A percentile compares a stretch with the other conserved stretches of the same genome.
Evolutionary conservation across 495 filamentous ascomycete genomes (phyloP).

Genomic region (Tuber indicum): DNA sequence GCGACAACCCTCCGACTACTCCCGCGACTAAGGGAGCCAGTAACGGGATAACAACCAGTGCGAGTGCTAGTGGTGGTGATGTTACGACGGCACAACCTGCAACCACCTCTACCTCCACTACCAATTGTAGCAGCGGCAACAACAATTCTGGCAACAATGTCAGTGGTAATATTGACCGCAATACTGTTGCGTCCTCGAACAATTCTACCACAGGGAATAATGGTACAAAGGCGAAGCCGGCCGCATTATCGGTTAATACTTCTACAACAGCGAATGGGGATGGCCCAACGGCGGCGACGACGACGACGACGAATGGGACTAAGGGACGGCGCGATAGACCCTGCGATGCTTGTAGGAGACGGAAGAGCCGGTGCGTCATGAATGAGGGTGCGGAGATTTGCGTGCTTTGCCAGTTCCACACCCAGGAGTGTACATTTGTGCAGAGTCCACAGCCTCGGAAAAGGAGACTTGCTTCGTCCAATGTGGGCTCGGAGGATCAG

Average conservation of each 20-base stretch:
- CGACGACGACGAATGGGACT: slow-evolving; percentile 19
- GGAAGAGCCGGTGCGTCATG: slow-evolving; percentile 86
- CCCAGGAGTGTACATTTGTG: slow-evolving; percentile 57
- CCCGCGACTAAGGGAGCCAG: not conserved
- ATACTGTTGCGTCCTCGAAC: slow-evolving; percentile 21
- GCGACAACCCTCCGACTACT: slow-evolving; percentile 15
- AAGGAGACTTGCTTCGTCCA: slow-evolving; percentile 56
- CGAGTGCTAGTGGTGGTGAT: not conserved
- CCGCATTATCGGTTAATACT: not conserved
- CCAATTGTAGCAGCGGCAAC: slow-evolving; percentile 1
- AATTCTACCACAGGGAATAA: not conserved
- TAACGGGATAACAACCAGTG: not conserved
- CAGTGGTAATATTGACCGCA: slow-evolving; percentile 20
- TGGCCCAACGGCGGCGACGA: slow-evolving; percentile 7
- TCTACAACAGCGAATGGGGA: not conserved
- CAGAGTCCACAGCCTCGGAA: slow-evolving; percentile 66
- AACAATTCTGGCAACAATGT: slow-evolving; percentile 18
- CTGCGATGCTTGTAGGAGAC: slow-evolving; percentile 73
- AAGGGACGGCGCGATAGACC: slow-evolving; percentile 48
- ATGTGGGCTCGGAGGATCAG: slow-evolving; percentile 55
- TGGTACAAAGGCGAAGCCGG: not conserved
- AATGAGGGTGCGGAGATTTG: slow-evolving; percentile 62
- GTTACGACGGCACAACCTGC: slow-evolving; percentile 19
- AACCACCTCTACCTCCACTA: slow-evolving; percentile 12
- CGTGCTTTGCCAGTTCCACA: slow-evolving; percentile 57